Evolutionary conservation across 768 basidiomycete species (phyloP), one percentile per base, ranked within the genome.

Genomic region (Neoboletus brunneissimus): DNA sequence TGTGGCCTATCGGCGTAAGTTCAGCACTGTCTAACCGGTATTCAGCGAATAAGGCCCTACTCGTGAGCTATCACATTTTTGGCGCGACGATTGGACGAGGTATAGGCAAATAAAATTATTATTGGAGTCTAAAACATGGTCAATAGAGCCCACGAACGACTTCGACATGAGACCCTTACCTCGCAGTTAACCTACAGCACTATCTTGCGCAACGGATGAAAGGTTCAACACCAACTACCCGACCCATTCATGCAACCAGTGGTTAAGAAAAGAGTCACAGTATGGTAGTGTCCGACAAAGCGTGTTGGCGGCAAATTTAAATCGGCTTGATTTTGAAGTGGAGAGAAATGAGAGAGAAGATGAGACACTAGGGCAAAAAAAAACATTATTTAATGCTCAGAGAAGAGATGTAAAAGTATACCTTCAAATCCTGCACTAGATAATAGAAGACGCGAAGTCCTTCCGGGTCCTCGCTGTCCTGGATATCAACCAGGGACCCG

Each of bases 321-420:
- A 94, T 98, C 16, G 97, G 97, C 81, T 99, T 98, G 82, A 99
- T 98, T 79, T 98, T 98, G 88, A 99, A 98, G 80, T 99, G 96
- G 37, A 99, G 84, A 3, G 94, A 93, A 71, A 99, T 98, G 59
- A 99, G 83, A 10, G 97, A 98, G 74, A 98, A 97, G 64, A 99
- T 95, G 57, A 98, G 83, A 75, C 95, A 98, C 96, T 99, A 66
- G 7, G 31, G 18, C 31, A 50, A n/a, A n/a, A n/a, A n/a, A n/a
- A n/a, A 25, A 20, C 27, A 49, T 58, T 25, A 49, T 34, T 15
- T 41, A n/a, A 60, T 50, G 31, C 2, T 46, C 23, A 7, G 13
- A 48, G 31, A 57, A 41, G 1, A 37, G 42, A 13, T 40, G 2
- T 15, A 12, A 49, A 22, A 11, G 65, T 82, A 38, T 54, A 89